Conservation (phyloP, 768 basidiomycete genomes). For the Amanita phalloides region DNA sequence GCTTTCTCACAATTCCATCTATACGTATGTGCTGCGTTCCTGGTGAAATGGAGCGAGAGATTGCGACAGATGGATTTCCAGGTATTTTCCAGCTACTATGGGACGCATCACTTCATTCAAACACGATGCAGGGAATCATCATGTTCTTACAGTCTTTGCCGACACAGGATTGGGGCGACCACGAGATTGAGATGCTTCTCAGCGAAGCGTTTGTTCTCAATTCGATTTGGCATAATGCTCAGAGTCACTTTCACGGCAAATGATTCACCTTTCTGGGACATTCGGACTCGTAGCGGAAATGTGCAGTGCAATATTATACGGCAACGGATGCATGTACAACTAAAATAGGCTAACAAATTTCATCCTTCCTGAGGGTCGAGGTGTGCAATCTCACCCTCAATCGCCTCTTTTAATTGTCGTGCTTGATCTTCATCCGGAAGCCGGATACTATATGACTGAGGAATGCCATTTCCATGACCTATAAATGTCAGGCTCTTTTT, state of each 20-base stretch:
- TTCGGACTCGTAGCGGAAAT: background rate
- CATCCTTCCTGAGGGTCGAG: slow-evolving; percentile 27
- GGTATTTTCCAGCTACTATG: slow-evolving; percentile 31
- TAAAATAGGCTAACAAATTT: background rate
- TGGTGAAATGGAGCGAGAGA: slow-evolving; percentile 91
- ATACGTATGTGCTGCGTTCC: slow-evolving; percentile 95
- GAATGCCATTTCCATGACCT: slow-evolving; percentile 52
- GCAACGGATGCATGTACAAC: slow-evolving; percentile 1
- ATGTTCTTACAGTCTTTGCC: slow-evolving; percentile 95
- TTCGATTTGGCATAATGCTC: slow-evolving; percentile 88
- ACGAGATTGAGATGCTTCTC: slow-evolving; percentile 90
- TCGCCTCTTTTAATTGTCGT: slow-evolving; percentile 39
- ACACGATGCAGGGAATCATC: slow-evolving; percentile 72
- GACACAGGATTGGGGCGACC: slow-evolving; percentile 90
- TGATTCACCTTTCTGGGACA: slow-evolving; percentile 11
- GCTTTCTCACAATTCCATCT: slow-evolving; percentile 99
- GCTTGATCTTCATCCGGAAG: slow-evolving; percentile 51
- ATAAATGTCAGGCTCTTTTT: slow-evolving; percentile 54
- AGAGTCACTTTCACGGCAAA: slow-evolving; percentile 71
- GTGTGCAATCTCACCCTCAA: slow-evolving; percentile 53
- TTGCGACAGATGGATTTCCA: slow-evolving; percentile 97
- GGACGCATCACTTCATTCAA: slow-evolving; percentile 1
- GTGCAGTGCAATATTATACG: slow-evolving; percentile 1
- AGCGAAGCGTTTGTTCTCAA: slow-evolving; percentile 93
- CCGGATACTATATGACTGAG: slow-evolving; percentile 53